Base-by-base conservation (phyloP, 129 eudicot species). In the Deinandra increscens region DNA sequence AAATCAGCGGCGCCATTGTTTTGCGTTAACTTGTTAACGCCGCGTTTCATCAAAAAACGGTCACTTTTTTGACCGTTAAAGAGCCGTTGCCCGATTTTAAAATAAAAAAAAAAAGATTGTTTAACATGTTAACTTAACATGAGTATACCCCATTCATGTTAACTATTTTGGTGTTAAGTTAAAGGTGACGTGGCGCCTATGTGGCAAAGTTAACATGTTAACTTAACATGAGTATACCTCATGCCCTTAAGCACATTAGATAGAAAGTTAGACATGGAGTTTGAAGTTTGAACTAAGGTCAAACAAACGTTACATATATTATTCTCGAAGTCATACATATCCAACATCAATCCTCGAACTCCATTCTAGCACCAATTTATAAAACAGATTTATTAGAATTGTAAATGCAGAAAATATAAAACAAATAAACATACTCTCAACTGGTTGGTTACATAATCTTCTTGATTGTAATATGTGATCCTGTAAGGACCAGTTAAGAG, bases 281-380 rank as follows among this genome's bases (percentile, higher is more conserved):
- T 48, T 15, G 37, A 29, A 54, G 11, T 69, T 31, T n/a, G n/a
- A n/a, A n/a, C 14, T 55, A 60, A 23, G 66, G 66, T 70, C 75
- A 70, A 38, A 19, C 54, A 70, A 38, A 56, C 14, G 7, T n/a
- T n/a, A 22, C 34, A 61, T 63, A 38, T 87, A 82, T 87, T 96
- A 13, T 90, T 82, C 80, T 85, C 79, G 76, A 87, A 94, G 80
- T 94, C 99, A 48, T 94, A 94, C 97, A 94, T 87, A 78, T 94
- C 99, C 88, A 94, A 83, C 99, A 94, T 94, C 78, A 94, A 81
- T 79, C 99, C 99, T 74, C 99, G 82, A 29, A 89, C 99, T 82
- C 99, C 99, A 85, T 94, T 94, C 99, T 94, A 77, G 20, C 18
- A 39, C 41, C 15, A 48, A 62, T 76, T n/a, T n/a, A n/a, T 39